Percentiles rank a stretch among this genome's conserved stretches.
Evolutionary conservation across 2,329 filamentous ascomycete genomes (phyloP).

Genomic region (Tetracladium maxilliforme): DNA sequence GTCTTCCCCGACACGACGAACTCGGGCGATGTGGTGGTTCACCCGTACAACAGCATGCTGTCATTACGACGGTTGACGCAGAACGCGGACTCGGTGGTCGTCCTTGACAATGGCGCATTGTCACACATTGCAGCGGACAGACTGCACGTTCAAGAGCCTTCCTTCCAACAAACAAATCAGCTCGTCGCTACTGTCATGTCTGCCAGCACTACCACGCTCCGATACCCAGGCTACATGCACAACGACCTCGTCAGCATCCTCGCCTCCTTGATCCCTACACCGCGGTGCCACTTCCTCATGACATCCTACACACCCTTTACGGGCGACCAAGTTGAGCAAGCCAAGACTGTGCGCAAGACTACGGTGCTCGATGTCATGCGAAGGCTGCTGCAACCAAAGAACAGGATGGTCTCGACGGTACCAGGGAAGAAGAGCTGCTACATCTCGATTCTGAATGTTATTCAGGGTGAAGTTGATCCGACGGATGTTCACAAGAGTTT

Average conservation of each 20-base stretch:
- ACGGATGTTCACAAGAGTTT: conserved; percentile 98
- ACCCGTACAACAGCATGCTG: conserved; percentile 94
- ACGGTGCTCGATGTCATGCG: conserved; percentile 98
- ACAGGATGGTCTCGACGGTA: conserved; percentile 95
- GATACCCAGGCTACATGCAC: conserved; percentile 99
- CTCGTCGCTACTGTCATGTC: conserved; percentile 97
- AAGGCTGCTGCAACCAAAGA: conserved; percentile 88
- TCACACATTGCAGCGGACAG: conserved; percentile 89
- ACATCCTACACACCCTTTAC: conserved; percentile 98
- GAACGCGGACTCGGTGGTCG: conserved; percentile 94
- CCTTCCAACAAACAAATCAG: conserved; percentile 95
- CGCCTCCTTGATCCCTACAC: conserved; percentile 89
- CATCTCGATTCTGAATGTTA: conserved; percentile 97
- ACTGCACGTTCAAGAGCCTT: conserved; percentile 87
- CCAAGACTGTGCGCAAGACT: conserved; percentile 94
- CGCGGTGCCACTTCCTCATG: conserved; percentile 95
- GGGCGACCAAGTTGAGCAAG: conserved; percentile 87
- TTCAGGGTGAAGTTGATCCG: conserved; percentile 94
- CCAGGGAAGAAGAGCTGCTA: conserved; percentile 97
- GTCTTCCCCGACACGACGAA: conserved; percentile 93
- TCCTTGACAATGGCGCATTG: conserved; percentile 88
- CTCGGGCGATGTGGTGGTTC: conserved; percentile 81
- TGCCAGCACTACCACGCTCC: conserved; percentile 85
- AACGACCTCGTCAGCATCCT: conserved; percentile 97
- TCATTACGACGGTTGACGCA: conserved; percentile 84